A percentile compares a stretch with the other conserved stretches of the same genome.
Evolutionary conservation across 2,329 filamentous ascomycete species (phyloP).

Genomic region (Colletotrichum sp.): DNA sequence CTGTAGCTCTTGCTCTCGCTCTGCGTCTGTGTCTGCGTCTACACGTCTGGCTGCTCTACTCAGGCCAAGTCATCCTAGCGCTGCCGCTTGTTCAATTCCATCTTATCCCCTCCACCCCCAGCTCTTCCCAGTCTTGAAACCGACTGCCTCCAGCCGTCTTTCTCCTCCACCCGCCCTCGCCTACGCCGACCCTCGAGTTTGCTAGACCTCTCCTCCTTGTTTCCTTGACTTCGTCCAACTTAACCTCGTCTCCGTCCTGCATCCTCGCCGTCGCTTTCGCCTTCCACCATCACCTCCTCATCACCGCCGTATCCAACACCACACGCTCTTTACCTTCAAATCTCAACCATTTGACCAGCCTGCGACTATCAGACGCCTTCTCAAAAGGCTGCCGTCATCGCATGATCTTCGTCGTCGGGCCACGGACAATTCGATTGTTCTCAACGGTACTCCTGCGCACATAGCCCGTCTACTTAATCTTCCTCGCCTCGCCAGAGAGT

Average conservation of each 20-base stretch:
- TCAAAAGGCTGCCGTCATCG: neutral
- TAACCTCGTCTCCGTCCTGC: neutral
- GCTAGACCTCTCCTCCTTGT: slow-evolving; percentile 10
- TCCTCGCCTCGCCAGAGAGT: neutral
- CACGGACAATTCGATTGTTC: slow-evolving; percentile 4
- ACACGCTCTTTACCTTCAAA: slow-evolving; percentile 1
- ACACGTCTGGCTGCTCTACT: neutral
- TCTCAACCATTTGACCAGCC: neutral
- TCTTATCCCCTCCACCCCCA: slow-evolving; percentile 24
- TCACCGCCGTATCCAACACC: neutral
- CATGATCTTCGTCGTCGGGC: slow-evolving; percentile 5
- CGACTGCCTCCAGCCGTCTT: slow-evolving; percentile 3
- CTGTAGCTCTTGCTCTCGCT: neutral
- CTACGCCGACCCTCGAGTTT: slow-evolving; percentile 4
- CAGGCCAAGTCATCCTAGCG: slow-evolving; percentile 17
- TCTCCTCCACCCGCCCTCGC: slow-evolving; percentile 3
- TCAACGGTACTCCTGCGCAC: neutral
- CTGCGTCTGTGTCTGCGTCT: neutral
- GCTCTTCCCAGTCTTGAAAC: slow-evolving; percentile 19
- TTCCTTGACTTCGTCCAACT: slow-evolving; percentile 6
- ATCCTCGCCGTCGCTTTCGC: neutral
- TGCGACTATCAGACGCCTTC: neutral
- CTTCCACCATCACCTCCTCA: neutral
- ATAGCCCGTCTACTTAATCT: neutral
- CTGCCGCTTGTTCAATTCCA: slow-evolving; percentile 20